These are phyloP conservation scores for Cucumis melo DNA, from an alignment of 306 rosid species.

Conservation along the genomic window DNA sequence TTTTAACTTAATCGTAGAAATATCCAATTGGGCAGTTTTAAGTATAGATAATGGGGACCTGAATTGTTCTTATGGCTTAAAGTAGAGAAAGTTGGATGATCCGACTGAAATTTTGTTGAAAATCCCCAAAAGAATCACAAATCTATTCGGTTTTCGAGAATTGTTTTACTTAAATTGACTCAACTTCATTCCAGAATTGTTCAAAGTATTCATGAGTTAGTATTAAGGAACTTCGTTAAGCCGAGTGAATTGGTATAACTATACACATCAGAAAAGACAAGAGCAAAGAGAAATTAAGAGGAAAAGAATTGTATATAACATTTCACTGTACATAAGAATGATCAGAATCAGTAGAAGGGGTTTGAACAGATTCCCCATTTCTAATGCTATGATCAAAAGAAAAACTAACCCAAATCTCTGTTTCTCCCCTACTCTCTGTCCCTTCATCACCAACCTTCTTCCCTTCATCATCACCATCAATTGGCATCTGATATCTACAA, in stretches of 20 bases:
- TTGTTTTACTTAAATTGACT: background rate
- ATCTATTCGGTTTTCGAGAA: background rate
- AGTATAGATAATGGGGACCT: background rate
- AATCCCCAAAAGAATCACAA: background rate
- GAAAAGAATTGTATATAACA: no score
- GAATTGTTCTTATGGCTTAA: no score
- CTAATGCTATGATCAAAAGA: conserved; percentile 27
- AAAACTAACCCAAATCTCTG: conserved; percentile 56
- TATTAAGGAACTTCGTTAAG: background rate
- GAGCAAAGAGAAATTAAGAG: background rate
- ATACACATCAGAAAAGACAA: background rate
- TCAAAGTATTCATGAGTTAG: background rate
- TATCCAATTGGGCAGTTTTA: background rate
- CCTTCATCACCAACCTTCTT: conserved; percentile 28
- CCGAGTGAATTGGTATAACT: background rate
- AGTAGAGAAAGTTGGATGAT: background rate
- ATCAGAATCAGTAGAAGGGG: conserved; percentile 15
- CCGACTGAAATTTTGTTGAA: background rate
- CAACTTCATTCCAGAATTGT: background rate
- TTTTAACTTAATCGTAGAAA: background rate
- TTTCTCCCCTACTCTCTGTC: conserved; percentile 16
- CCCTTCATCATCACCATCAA: conserved; percentile 30
- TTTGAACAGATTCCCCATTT: conserved; percentile 13
- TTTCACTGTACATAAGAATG: conserved; percentile 3
- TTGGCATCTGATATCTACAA: conserved; percentile 63